Base-by-base conservation (phyloP, 139 green algal species). In the Monoraphidium neglectum region DNA sequence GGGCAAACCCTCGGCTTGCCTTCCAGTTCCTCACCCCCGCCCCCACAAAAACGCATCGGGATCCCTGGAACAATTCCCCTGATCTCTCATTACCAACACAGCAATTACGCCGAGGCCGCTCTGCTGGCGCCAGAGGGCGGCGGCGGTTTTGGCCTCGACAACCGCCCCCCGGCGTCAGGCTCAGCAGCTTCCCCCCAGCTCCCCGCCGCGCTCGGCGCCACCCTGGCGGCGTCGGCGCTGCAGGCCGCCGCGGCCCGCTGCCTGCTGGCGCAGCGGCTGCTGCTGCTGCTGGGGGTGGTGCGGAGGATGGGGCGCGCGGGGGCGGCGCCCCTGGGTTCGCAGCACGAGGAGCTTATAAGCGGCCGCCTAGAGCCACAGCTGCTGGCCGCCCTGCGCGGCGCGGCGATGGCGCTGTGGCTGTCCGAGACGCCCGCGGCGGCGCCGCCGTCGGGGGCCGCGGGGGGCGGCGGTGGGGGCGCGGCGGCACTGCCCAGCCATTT, bases 321-420 rank as follows among this genome's bases (percentile, higher is more conserved):
- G 18, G n/a, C 53, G 0, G 32, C 38, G 2, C 53, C 35, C n/a
- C 66, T 80, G 1, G 54, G 53, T 26, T n/a, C 65, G 21, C 65
- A 59, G 37, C 63, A 68, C 33, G 49, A 61, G 28, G 53, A 43
- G 35, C 38, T 38, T 3, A 54, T 75, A 12, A 21, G 23, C 1
- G 24, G 28, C 30, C 63, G 74, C 65, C 46, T 74, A 23, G 60
- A 64, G 2, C 65, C 65, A 1, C 66, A 32, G 0, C 66, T 80
- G 1, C 33, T 54, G 30, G 26, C 56, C 10, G 66, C 54, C 18
- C 54, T 80, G 54, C n/a, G 66, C 21, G 64, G 53, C 32, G 36
- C 54, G 10, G 75, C 75, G 6, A 40, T 75, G 12, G 75, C 75
- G 23, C 75, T 80, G 38, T 80, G 75, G 75, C 40, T 75, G 15